phyloP scores from a whole-genome alignment of 2,329 filamentous ascomycete species.

The Colletotrichum sp. region DNA sequence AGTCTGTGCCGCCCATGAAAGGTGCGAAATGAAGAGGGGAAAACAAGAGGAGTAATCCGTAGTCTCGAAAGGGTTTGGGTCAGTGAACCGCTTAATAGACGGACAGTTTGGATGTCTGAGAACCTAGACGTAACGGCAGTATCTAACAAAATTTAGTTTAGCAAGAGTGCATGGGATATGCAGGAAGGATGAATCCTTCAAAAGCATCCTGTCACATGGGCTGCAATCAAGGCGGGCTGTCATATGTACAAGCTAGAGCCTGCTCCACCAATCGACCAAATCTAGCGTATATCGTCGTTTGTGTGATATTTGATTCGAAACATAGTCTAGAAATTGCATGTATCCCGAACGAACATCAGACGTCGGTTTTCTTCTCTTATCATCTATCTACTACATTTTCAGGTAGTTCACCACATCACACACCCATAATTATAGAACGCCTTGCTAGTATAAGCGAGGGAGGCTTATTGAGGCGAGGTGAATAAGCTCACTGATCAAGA shows the following conservation, averaged over 20 bases:
- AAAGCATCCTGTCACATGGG: neutral
- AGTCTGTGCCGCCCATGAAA: neutral
- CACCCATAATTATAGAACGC: neutral
- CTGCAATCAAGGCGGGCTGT: neutral
- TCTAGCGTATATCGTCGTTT: neutral
- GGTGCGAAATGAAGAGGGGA: neutral
- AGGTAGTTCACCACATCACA: neutral
- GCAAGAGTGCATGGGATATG: neutral
- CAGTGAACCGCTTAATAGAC: neutral
- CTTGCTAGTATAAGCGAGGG: neutral
- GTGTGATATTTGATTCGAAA: neutral
- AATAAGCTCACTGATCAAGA: neutral
- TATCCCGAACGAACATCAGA: neutral
- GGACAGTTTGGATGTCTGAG: neutral
- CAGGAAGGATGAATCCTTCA: neutral
- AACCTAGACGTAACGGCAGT: neutral
- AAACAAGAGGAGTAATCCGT: neutral
- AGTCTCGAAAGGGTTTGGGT: neutral
- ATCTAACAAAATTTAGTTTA: neutral
- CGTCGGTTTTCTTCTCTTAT: neutral
- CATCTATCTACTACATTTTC: neutral
- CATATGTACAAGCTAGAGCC: neutral
- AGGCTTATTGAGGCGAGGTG: neutral
- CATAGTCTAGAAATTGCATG: neutral
- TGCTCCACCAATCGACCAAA: neutral